Evolutionary conservation across 306 rosid species (phyloP).

Genomic region (Cyamopsis tetragonoloba): DNA sequence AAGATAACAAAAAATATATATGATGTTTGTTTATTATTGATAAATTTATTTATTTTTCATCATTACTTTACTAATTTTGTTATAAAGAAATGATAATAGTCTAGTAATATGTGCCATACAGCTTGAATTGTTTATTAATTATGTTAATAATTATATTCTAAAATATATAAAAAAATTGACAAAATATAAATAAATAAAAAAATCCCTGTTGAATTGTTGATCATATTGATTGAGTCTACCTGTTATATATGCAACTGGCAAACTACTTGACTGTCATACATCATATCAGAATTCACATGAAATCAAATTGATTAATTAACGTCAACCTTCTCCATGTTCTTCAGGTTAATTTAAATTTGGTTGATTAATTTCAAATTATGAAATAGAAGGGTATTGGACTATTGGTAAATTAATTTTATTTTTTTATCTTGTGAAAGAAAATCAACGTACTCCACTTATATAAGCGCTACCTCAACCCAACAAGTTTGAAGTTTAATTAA

Average conservation of each 20-base stretch:
- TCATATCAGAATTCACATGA: conserved; percentile 13
- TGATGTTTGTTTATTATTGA: too few species aligned
- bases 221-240: neutral
- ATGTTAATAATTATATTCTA: too few species aligned
- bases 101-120: too few species aligned
- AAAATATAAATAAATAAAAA: neutral
- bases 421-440: neutral
- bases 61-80: too few species aligned
- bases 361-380: neutral
- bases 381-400: neutral
- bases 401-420: neutral
- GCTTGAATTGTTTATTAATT: too few species aligned
- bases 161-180: too few species aligned
- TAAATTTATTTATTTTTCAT: too few species aligned
- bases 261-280: neutral
- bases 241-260: neutral
- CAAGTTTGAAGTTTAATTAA: too few species aligned
- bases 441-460: neutral
- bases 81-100: too few species aligned
- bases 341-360: neutral
- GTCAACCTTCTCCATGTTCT: neutral
- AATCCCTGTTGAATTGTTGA: neutral
- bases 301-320: neutral
- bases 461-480: neutral
- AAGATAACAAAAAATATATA: too few species aligned